phyloP scores from a whole-genome alignment of 179 eudicot genomes.

The Gypsophila paniculata region DNA sequence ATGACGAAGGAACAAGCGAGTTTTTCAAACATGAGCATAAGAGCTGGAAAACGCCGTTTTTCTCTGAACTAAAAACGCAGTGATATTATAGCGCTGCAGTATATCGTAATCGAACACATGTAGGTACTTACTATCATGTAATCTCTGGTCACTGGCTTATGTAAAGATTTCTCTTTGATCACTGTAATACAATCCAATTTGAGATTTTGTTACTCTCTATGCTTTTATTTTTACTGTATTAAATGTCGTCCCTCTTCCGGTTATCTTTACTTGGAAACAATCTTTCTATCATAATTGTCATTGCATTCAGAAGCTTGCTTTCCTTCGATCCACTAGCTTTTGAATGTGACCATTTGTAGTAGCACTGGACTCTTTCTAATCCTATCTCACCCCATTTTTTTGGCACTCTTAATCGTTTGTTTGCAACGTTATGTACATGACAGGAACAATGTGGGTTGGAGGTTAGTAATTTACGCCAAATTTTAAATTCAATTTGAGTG shows the following conservation, averaged over 20 bases:
- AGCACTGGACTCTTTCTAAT: no score
- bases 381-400: no score
- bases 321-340: no score
- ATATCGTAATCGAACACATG: background rate
- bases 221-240: background rate
- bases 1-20: no score
- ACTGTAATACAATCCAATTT: background rate
- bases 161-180: background rate
- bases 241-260: background rate
- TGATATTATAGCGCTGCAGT: background rate
- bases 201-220: background rate
- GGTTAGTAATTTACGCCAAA: no score
- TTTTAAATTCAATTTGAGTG: no score
- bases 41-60: background rate
- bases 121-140: constrained; percentile 4
- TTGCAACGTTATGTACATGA: no score
- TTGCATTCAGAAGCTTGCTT: no score
- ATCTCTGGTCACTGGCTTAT: background rate
- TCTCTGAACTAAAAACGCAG: background rate
- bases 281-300: background rate
- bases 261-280: background rate
- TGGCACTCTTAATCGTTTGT: no score
- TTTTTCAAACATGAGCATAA: background rate
- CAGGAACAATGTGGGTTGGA: no score
- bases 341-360: no score